These are phyloP conservation scores for Talaromyces sp. DNA, from an alignment of 2,329 filamentous ascomycete species.

Conservation along the genomic window DNA sequence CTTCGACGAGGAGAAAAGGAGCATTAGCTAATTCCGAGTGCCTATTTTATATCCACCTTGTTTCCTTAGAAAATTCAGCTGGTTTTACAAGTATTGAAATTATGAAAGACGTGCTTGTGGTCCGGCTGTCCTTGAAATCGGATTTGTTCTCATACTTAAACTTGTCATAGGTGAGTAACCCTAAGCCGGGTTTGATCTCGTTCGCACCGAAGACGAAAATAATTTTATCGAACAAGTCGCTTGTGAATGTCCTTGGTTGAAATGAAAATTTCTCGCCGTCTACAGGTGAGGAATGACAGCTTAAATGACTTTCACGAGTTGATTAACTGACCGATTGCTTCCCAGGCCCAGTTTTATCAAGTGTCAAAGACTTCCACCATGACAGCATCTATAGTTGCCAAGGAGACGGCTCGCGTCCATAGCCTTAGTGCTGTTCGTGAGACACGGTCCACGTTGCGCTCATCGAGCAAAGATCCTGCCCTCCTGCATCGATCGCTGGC, in stretches of 20 bases:
- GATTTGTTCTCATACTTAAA: not conserved
- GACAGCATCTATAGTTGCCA: not conserved
- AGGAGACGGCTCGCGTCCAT: not conserved
- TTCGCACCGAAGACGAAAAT: not conserved
- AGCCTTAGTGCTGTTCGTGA: not conserved
- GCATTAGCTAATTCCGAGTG: not conserved
- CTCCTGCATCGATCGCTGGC: conserved; percentile 6
- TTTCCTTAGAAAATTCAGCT: too few relatives aligned
- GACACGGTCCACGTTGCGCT: not conserved
- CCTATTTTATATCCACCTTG: too few relatives aligned
- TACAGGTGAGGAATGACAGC: not conserved
- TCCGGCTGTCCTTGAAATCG: not conserved
- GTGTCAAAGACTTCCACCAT: not conserved
- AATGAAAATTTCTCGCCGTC: not conserved
- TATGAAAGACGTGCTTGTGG: not conserved
- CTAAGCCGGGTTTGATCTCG: not conserved
- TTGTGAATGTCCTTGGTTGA: not conserved
- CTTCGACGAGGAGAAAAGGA: not conserved
- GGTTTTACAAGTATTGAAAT: too few relatives aligned
- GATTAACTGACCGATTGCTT: not conserved
- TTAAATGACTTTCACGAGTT: not conserved
- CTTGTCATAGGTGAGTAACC: not conserved
- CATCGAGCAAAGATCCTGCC: not conserved
- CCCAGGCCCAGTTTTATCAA: not conserved
- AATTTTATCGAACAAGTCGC: not conserved